phyloP scores from a whole-genome alignment of 169 alveolate species.

The Plasmodium reichenowi region DNA sequence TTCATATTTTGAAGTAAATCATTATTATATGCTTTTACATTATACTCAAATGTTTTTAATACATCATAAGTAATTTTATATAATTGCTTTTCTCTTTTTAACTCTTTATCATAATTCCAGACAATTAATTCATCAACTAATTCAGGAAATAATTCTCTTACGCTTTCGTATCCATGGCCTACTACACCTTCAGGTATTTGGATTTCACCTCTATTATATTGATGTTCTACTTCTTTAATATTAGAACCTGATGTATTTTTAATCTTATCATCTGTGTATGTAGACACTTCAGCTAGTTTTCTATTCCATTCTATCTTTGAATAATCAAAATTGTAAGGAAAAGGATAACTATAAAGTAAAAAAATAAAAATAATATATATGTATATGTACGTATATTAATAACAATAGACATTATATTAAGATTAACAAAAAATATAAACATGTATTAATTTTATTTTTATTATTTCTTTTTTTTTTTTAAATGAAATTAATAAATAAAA shows the following conservation, averaged over 20 bases:
- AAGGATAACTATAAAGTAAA: too few species aligned
- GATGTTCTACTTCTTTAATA: conserved; percentile 22
- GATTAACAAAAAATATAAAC: too few species aligned
- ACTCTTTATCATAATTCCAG: conserved; percentile 9
- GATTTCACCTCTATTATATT: conserved; percentile 29
- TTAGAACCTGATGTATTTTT: background rate
- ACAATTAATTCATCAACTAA: conserved; percentile 15
- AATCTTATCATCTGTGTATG: conserved; percentile 6
- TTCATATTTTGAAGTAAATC: conserved; percentile 3
- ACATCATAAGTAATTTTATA: conserved; percentile 3
- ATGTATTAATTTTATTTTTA: too few species aligned
- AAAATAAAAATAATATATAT: too few species aligned
- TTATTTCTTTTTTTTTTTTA: too few species aligned
- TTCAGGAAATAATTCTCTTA: conserved; percentile 15
- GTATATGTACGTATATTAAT: too few species aligned
- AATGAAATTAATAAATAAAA: too few species aligned
- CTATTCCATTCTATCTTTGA: conserved; percentile 9
- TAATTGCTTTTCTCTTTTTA: conserved; percentile 11
- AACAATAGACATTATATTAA: too few species aligned
- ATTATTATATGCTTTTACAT: background rate
- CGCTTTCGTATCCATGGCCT: background rate
- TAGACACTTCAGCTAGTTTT: conserved; percentile 9
- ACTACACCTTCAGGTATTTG: background rate
- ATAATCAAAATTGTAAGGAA: too few species aligned
- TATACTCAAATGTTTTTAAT: background rate